A percentile compares a stretch with the other conserved stretches of the same genome.
Evolutionary conservation across 1,284 basidiomycete species (phyloP).

Genomic region (Pascua guehoae): DNA sequence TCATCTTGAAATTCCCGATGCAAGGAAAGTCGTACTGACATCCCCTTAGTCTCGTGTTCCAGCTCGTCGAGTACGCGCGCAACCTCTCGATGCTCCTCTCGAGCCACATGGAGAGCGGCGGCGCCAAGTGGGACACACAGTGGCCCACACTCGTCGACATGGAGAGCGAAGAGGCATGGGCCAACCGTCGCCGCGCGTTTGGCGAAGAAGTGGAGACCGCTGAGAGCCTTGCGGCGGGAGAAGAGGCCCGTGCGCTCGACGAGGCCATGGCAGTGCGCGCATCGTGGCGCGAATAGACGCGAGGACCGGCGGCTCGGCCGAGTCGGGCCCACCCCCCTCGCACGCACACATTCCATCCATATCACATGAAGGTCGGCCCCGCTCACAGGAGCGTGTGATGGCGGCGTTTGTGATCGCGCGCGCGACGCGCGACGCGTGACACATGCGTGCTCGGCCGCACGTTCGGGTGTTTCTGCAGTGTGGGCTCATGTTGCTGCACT

Average conservation of each 20-base stretch:
- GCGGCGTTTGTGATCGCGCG: too few relatives aligned
- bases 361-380: too few relatives aligned
- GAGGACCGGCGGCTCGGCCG: neutral
- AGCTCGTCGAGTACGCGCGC: slow-evolving; percentile 89
- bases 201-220: slow-evolving; percentile 55
- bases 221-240: slow-evolving; percentile 26
- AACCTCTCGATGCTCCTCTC: slow-evolving; percentile 63
- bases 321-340: slow-evolving; percentile 9
- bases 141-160: slow-evolving; percentile 54
- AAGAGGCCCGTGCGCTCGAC: slow-evolving; percentile 34
- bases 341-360: neutral
- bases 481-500: too few relatives aligned
- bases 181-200: slow-evolving; percentile 63
- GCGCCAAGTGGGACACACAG: slow-evolving; percentile 21
- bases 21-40: neutral
- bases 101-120: slow-evolving; percentile 28
- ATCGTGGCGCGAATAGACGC: neutral
- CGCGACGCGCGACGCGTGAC: too few relatives aligned
- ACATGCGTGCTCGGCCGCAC: too few relatives aligned
- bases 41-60: slow-evolving; percentile 77
- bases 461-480: too few relatives aligned
- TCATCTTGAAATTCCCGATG: slow-evolving; percentile 24
- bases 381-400: too few relatives aligned
- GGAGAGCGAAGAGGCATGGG: slow-evolving; percentile 78
- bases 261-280: slow-evolving; percentile 32